phyloP scores from a whole-genome alignment of 768 basidiomycete species.

The Boletus pseudopeckii region DNA sequence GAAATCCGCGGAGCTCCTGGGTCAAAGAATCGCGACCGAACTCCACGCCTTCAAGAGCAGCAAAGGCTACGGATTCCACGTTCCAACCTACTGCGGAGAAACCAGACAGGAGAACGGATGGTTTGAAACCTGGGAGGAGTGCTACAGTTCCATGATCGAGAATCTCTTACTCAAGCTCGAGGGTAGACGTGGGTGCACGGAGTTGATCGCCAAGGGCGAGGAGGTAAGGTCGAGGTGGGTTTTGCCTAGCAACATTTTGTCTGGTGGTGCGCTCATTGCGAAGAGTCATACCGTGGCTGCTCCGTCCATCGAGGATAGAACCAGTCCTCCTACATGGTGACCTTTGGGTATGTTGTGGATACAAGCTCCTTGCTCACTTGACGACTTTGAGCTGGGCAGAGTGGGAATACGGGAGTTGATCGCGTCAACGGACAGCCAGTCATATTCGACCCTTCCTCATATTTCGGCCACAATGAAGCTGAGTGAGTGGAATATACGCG shows the following conservation, averaged over 20 bases:
- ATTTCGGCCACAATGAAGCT: slow-evolving; percentile 77
- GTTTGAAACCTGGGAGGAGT: slow-evolving; percentile 68
- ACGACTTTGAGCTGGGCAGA: slow-evolving; percentile 38
- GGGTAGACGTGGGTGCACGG: slow-evolving; percentile 38
- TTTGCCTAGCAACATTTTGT: neutral
- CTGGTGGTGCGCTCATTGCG: slow-evolving; percentile 4
- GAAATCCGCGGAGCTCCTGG: slow-evolving; percentile 48
- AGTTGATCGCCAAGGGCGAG: slow-evolving; percentile 51
- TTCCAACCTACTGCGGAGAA: slow-evolving; percentile 75
- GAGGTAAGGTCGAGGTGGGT: slow-evolving; percentile 47
- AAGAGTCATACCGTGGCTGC: slow-evolving; percentile 72
- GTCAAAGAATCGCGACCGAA: slow-evolving; percentile 61
- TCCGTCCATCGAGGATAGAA: slow-evolving; percentile 52
- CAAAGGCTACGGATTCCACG: slow-evolving; percentile 63
- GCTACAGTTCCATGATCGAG: slow-evolving; percentile 59
- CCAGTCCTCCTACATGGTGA: slow-evolving; percentile 79
- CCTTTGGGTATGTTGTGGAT: slow-evolving; percentile 57
- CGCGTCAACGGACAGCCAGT: slow-evolving; percentile 51
- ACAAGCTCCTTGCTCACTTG: neutral
- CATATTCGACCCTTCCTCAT: slow-evolving; percentile 77
- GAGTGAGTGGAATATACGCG: slow-evolving; percentile 52
- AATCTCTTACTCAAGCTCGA: slow-evolving; percentile 50
- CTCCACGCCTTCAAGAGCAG: slow-evolving; percentile 55
- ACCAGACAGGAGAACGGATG: slow-evolving; percentile 72
- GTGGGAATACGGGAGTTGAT: slow-evolving; percentile 70